Base-by-base conservation (phyloP, 352 stramenopile species). In the Phytophthora citrophthora region DNA sequence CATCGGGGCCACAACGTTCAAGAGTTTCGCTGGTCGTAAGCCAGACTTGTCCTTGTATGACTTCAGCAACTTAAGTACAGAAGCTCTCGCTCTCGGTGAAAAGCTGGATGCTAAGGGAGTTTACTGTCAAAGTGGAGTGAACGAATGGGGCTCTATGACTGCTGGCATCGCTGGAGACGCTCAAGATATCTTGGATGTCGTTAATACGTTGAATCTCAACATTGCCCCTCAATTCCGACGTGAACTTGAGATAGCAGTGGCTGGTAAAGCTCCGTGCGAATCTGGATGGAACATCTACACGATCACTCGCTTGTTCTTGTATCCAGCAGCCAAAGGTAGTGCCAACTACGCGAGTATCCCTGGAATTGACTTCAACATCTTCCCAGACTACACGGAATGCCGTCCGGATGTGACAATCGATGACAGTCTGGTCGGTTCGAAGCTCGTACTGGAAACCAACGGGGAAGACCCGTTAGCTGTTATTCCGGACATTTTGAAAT, bases 351-450 rank as follows among this genome's bases (percentile, higher is more conserved):
- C 60, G 3, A 70, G 54, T n/a, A 74, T 74, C 44, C 61, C 66
- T 13, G 66, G 61, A 8, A 69, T 69, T 16, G 66, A 74, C 23
- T 70, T 67, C 24, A 74, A 57, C 36, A 50, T 74, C 2, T 74
- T 74, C 26, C 66, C 61, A 4, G 66, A 74, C 54, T 70, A 74
- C 50, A 74, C 66, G 0, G 66, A 74, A 40, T 74, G 66, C 50
- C 66, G 66, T 11, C 52, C 54, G 5, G 34, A 58, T 13, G 66
- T 74, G 13, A 26, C 20, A 13, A 44, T 67, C 1, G 55, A 61
- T 45, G 58, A 60, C 24, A 46, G 4, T 39, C 18, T 69, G 3
- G 34, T 69, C 7, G 60, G 59, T 8, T 61, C 60, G 11, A 70
- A 70, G 26, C 61, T 74, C 20, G 60, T 46, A 15, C 31, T 74